phyloP scores from a whole-genome alignment of 2,329 filamentous ascomycete species.

The Neofusicoccum sp. region DNA sequence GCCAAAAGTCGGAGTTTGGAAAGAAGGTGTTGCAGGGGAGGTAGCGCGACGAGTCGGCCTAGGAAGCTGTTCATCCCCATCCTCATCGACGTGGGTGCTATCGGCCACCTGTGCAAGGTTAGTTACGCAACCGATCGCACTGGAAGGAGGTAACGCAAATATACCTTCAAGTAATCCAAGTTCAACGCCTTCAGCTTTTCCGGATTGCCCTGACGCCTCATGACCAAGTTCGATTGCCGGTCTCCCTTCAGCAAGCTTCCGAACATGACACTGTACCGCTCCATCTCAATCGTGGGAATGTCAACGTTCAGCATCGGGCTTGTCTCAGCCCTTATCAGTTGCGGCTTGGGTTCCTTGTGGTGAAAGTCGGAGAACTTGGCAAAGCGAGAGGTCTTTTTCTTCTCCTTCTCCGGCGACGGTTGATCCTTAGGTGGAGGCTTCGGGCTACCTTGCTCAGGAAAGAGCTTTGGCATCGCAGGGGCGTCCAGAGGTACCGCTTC shows the following conservation, averaged over 20 bases:
- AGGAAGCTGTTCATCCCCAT: constrained; percentile 23
- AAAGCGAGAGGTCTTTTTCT: constrained; percentile 11
- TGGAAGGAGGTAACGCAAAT: constrained; percentile 16
- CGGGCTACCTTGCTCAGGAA: constrained; percentile 28
- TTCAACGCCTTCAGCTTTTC: constrained; percentile 39
- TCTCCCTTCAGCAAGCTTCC: constrained; percentile 64
- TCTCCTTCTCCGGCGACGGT: not conserved
- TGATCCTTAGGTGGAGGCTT: constrained; percentile 27
- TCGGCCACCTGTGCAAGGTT: constrained; percentile 9
- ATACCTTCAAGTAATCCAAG: constrained; percentile 37
- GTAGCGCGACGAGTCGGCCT: constrained; percentile 37
- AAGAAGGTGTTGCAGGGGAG: constrained; percentile 34
- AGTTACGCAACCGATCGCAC: not conserved
- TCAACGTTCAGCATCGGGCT: constrained; percentile 66
- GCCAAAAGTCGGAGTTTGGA: constrained; percentile 1
- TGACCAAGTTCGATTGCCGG: constrained; percentile 35
- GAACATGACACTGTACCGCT: constrained; percentile 95
- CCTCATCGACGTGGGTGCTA: constrained; percentile 20
- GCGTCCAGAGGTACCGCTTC: constrained; percentile 27
- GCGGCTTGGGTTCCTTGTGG: constrained; percentile 19
- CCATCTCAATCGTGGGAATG: constrained; percentile 79
- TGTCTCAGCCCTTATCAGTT: constrained; percentile 14
- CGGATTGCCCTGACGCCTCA: constrained; percentile 37
- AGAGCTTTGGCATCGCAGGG: constrained; percentile 25
- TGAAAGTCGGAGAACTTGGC: constrained; percentile 24